Evolutionary conservation across 1,284 basidiomycete species (phyloP), one percentile per base, ranked within the genome.

Genomic region (Tilletiaria anomala): DNA sequence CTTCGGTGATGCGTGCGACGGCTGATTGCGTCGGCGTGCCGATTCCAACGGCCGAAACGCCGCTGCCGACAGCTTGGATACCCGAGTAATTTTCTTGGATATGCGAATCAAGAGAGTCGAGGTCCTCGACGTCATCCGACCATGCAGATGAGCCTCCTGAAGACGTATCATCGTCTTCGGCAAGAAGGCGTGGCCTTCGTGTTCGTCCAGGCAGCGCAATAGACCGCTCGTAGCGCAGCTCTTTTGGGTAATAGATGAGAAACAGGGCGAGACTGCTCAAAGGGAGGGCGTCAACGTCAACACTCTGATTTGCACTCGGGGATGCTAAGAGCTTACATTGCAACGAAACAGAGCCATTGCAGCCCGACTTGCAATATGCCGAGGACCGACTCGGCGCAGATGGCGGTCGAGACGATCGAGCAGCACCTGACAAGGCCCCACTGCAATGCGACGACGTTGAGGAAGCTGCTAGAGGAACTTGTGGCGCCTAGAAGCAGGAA

Each of bases 401-500:
- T 75, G 8, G 79, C 78, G 6, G 75, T 34, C 35, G 17, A 40
- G 35, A 60, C 20, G n/a, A 33, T 41, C 20, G 71, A 70, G 67
- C 89, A 96, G 65, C 89, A 96, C 40, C 73, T 75, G 39, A 96
- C 75, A 36, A 86, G 72, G 0, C 79, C 77, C 77, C 84, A 94
- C 63, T 94, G 87, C 49, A 94, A 76, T 3, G 85, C 79, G 21
- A 93, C 70, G 16, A 71, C 66, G 41, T 70, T 70, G 46, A 68
- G 58, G 32, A 70, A 56, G 37, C 61, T 62, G 31, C 61, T 60
- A 6, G 68, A 65, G 42, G 57, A 61, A 38, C 62, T 65, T 15
- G 85, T 91, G 44, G 83, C 82, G 8, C 93, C 93, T 0, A 96
- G 75, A 2, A 96, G 73, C n/a, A 96, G 71, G 65, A 85, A 97